Evolutionary conservation across 495 filamentous ascomycete genomes (phyloP), one percentile per base, ranked within the genome.

Genomic region (Penicillium turbatum): DNA sequence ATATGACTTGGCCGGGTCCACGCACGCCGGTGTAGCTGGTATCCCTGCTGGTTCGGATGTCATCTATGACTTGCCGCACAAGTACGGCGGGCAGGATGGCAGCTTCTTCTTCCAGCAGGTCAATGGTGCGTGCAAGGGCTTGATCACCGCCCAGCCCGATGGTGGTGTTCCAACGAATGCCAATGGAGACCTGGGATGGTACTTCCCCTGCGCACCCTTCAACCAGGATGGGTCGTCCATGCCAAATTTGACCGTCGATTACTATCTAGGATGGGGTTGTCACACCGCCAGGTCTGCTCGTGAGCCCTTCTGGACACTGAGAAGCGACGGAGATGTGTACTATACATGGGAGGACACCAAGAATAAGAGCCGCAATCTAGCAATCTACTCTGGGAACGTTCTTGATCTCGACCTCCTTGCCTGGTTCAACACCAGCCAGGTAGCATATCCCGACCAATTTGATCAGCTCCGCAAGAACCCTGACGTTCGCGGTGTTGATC

Each of bases 31-130:
- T 0, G 95, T 89, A 1, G 70, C 76, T 44, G 91, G 90, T n/a
- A 91, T 99, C 52, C 82, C 85, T 1, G 59, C 62, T 0, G 71
- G 68, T 29, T 57, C 70, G 21, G 96, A 97, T 63, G 83, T 99
- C 17, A 72, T 99, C 2, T 99, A 84, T 56, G 90, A 97, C 67
- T 71, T 96, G 5, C 84, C 85, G 0, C 74, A 82, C 50, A 87
- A 87, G 64, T 83, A 92, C 67, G 90, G 86, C 40, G 95, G 92
- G 0, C 77, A 87, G 62, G 95, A 99, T 68, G 91, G 88, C 41
- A 97, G 91, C 63, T 99, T 99, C 69, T 74, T 97, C 61, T 99
- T 99, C 72, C 95, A 99, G 67, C 93, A 97, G 61, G 95, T 99
- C 66, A 99, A 99, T 61, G 95, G 93, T 15, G 88, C 87, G 48